These are phyloP conservation scores for Pyrenula massariospora DNA, from an alignment of 495 filamentous ascomycete species.

Conservation along the genomic window DNA sequence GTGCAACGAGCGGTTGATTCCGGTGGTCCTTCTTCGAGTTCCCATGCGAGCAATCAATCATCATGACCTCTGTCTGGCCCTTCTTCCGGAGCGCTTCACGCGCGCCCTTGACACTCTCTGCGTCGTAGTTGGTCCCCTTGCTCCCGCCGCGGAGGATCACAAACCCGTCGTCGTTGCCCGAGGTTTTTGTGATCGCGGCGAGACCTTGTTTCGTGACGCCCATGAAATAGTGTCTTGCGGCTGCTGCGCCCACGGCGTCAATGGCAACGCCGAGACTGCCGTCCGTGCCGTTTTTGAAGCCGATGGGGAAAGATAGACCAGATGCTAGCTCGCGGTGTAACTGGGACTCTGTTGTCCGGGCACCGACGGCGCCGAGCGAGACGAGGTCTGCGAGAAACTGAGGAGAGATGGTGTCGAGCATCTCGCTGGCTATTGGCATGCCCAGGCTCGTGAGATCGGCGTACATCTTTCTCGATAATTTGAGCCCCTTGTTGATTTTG, in stretches of 20 bases:
- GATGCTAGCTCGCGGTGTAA: constrained; percentile 90
- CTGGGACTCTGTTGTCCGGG: constrained; percentile 94
- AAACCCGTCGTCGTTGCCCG: constrained; percentile 92
- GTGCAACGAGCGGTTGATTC: constrained; percentile 89
- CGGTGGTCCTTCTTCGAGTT: constrained; percentile 54
- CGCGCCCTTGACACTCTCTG: constrained; percentile 62
- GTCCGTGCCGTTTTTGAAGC: constrained; percentile 99
- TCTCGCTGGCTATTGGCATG: constrained; percentile 91
- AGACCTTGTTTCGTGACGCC: constrained; percentile 98
- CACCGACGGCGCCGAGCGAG: constrained; percentile 90
- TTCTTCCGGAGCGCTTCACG: constrained; percentile 77
- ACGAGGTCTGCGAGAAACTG: constrained; percentile 91
- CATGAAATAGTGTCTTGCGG: constrained; percentile 92
- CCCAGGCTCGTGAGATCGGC: constrained; percentile 72
- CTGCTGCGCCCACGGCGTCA: constrained; percentile 87
- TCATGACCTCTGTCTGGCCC: constrained; percentile 76
- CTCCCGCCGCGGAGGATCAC: constrained; percentile 87
- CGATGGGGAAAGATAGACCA: constrained; percentile 95
- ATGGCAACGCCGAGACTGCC: constrained; percentile 91
- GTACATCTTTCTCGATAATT: constrained; percentile 81
- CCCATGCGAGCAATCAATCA: constrained; percentile 96
- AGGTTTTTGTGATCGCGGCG: constrained; percentile 86
- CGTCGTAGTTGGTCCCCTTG: constrained; percentile 91
- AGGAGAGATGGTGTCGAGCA: constrained; percentile 98
- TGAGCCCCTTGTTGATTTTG: constrained; percentile 98